Base-by-base conservation (phyloP, 2,329 filamentous ascomycete genomes). In the Cryphonectria carpinicola region DNA sequence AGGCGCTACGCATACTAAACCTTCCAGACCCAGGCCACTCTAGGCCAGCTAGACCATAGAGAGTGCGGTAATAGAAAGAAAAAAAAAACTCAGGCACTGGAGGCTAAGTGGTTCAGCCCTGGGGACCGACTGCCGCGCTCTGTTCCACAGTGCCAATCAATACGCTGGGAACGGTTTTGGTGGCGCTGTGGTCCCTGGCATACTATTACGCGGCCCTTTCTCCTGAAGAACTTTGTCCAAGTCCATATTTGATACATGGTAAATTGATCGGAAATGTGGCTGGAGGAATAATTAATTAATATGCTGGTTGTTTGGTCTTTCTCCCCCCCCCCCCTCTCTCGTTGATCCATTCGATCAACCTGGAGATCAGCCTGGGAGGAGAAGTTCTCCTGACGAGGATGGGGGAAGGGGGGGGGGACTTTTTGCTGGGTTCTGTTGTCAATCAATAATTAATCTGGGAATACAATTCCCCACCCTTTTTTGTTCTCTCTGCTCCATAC, bases 181-280 rank as follows among this genome's bases (percentile, higher is more conserved):
- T 13, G 25, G 25, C 63, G 63, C 41, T 52, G 52, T 35, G 41
- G 25, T 65, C 28, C 28, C 28, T 61, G 69, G 67, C 17, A 52
- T 66, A 69, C 28, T 28, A 28, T 28, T 28, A 28, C 71, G 71
- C 71, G 68, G 71, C 71, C 46, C 46, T n/a, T n/a, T 49, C 71
- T 70, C 71, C 71, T 72, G 71, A 70, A 72, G 61, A 70, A 64
- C 32, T 32, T 32, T 69, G 60, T 11, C 37, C 13, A 39, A 39
- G 37, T 39, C 10, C 37, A 39, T 39, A 39, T 3, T 32, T 32
- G 4, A 32, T 32, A 39, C 46, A n/a, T 49, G 22, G 46, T 49
- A 49, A n/a, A 69, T 70, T 72, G 32, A 52, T 63, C 14, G 5
- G 11, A 32, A 62, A 46, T 14, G 19, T 49, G 56, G 28, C 39